Evolutionary conservation across 805 yeast species (phyloP), one percentile per base, ranked within the genome.

Genomic region (Brettanomyces naardenensis): DNA sequence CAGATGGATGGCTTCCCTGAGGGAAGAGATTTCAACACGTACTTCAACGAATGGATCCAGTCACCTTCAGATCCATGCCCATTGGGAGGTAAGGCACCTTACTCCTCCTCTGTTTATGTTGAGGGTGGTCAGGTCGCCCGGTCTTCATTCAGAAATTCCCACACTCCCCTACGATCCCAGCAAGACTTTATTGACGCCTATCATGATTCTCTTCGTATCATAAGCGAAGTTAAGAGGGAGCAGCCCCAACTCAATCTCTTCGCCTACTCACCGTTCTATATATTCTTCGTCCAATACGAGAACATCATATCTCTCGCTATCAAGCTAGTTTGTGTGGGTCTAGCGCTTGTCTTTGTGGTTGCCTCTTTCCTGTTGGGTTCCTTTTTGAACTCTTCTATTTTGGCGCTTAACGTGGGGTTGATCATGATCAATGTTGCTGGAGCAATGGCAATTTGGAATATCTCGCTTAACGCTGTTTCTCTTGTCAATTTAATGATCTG

Each of bases 21-120:
- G 49, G 77, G 76, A 27, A 71, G 68, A 10, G 65, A 66, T 1
- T 90, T 90, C 51, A 73, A 83, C 75, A 65, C 64, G 32, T 86
- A 68, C 48, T 80, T 88, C 53, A 58, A 73, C 18, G 74, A 81
- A 30, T 90, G 98, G 98, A 84, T 90, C 19, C 68, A 75, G 28
- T 62, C 86, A 1, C 78, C 77, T 2, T 83, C 95, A 40, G 92
- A 84, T 50, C 86, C 90, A 2, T 90, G 98, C 58, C 96, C 97
- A 1, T 63, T 90, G 20, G 97, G 95, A 3, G 98, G 98, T 2
- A 83, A 84, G 52, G 97, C 97, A 0, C 95, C 97, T 0, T 90
- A 90, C 54, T 69, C 83, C 1, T 59, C 66, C 4, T 66, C 88
- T 1, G 62, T 86, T 9, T 61, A 69, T 2, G 61, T 68, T 20